Conservation (phyloP, 306 rosid genomes). For the Parietaria judaica region DNA sequence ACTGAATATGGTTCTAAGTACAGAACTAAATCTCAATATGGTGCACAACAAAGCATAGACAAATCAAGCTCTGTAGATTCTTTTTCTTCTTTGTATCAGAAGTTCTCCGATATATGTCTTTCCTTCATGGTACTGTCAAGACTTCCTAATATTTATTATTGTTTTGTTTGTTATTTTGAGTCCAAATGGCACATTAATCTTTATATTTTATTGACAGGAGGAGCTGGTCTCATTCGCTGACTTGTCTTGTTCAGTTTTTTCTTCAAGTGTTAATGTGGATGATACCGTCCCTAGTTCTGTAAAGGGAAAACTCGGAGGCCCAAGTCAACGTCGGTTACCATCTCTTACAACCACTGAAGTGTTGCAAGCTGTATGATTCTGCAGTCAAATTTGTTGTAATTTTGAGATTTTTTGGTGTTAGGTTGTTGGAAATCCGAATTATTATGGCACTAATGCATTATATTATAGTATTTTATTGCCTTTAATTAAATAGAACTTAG, state of each 20-base stretch:
- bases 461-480: too few relatives aligned
- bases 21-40: conserved; percentile 27
- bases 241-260: conserved; percentile 62
- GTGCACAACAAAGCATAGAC: conserved; percentile 28
- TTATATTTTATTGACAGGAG: conserved; percentile 44
- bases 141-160: conserved; percentile 9
- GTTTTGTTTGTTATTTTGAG: conserved; percentile 12
- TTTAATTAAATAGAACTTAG: too few relatives aligned
- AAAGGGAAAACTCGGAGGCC: conserved; percentile 95
- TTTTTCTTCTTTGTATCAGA: conserved; percentile 33
- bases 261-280: conserved; percentile 35
- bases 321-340: conserved; percentile 86
- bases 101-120: conserved; percentile 40
- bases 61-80: conserved; percentile 28
- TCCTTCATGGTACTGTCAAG: conserved; percentile 48
- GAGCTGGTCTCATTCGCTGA: conserved; percentile 62
- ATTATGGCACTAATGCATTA: too few relatives aligned
- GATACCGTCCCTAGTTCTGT: conserved; percentile 70
- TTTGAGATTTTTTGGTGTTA: background rate
- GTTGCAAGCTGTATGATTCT: conserved; percentile 65
- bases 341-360: conserved; percentile 56
- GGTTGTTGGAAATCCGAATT: too few relatives aligned
- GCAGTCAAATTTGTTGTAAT: conserved; percentile 6
- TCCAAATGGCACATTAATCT: background rate
- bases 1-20: conserved; percentile 29